Base-by-base conservation (phyloP, 1,284 basidiomycete species). In the Moniliophthora roreri region DNA sequence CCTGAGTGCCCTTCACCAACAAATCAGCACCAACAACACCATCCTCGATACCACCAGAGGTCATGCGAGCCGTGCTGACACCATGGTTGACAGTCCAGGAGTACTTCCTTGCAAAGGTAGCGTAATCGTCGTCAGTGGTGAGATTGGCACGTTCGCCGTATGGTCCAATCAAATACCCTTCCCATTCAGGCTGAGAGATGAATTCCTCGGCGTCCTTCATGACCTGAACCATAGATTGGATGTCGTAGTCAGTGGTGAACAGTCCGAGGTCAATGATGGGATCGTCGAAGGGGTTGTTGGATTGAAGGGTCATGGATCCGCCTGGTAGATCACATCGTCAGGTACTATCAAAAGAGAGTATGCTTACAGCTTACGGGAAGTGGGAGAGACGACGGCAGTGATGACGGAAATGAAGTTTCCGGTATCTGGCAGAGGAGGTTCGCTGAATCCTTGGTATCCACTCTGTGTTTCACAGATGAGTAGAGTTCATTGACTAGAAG, bases 181-280 rank as follows among this genome's bases (percentile, higher is more conserved):
- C 53, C 58, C 57, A 61, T 3, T 59, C 49, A 13, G 37, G 36
- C 7, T 59, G 59, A 16, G 46, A 39, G 11, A 63, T 6, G 52
- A 64, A 61, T 6, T 47, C 47, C 16, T 50, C 42, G 15, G 49
- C 49, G 28, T 51, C 51, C 46, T 56, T 53, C 13, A 63, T 40
- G 5, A 55, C 54, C 49, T 60, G 41, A 11, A 58, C 46, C 50
- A 62, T 48, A 6, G 55, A 44, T 18, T 54, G 40, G 16, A 58
- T 44, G 44, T 62, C 60, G 32, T 57, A 59, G 7, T 48, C 37
- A 9, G 52, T 50, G 21, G 55, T 23, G 23, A 71, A 54, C 38
- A 67, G 58, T 23, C 54, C 55, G 3, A 66, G 66, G 56, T 71
- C 57, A 50, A 73, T 69, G 36, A 64, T 28, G 1, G 71, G 72